Conservation (phyloP, 2,329 filamentous ascomycete genomes). For the Xylariaceae sp. region DNA sequence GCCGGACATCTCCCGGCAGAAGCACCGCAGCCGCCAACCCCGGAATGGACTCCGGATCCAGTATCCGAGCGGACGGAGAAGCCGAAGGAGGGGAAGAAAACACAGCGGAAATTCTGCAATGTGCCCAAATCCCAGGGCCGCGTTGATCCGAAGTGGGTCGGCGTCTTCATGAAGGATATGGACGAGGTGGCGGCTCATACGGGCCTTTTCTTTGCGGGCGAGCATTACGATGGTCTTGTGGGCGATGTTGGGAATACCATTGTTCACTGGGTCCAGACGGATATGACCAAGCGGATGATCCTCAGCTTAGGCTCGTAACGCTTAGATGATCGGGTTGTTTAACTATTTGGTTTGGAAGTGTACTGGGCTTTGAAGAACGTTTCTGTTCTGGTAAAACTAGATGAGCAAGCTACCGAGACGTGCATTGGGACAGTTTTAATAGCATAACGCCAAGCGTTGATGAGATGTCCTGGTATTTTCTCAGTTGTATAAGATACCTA, state of each 20-base stretch:
- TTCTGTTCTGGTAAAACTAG: neutral
- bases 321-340: neutral
- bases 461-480: neutral
- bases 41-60: neutral
- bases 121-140: conserved; percentile 54
- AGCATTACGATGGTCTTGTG: conserved; percentile 73
- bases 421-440: neutral
- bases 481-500: neutral
- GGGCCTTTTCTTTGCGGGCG: conserved; percentile 69
- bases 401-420: neutral
- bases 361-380: too few relatives aligned
- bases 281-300: conserved; percentile 44
- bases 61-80: neutral
- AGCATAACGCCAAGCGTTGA: neutral
- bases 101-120: conserved; percentile 74
- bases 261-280: conserved; percentile 65
- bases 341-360: too few relatives aligned
- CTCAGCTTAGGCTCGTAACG: conserved; percentile 27
- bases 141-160: conserved; percentile 69
- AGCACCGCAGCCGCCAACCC: neutral
- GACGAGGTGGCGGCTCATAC: conserved; percentile 86
- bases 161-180: conserved; percentile 74
- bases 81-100: conserved; percentile 33
- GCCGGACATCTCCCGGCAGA: neutral
- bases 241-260: conserved; percentile 66